Percentiles rank a stretch among this genome's conserved stretches.
Evolutionary conservation across 441 rosid species (phyloP).

Genomic region (Rhodomyrtus psidioides): DNA sequence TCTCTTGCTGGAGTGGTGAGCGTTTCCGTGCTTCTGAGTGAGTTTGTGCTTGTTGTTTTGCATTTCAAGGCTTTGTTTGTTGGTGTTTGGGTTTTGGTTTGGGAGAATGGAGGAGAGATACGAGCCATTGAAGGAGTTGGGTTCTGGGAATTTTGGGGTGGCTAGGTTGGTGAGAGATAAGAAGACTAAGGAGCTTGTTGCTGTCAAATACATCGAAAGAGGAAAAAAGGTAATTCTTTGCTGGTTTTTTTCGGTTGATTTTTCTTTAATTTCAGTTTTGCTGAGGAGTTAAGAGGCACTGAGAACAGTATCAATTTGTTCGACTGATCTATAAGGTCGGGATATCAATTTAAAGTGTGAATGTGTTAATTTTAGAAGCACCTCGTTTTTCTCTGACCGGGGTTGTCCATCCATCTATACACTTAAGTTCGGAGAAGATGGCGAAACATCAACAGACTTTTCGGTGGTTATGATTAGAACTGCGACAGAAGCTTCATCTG

Average conservation of each 20-base stretch:
- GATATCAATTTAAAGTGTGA: neutral
- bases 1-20: neutral
- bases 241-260: neutral
- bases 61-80: neutral
- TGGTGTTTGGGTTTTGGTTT: neutral
- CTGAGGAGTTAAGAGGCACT: neutral
- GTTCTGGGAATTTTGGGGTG: constrained; percentile 59
- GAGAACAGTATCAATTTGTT: neutral
- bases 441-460: neutral
- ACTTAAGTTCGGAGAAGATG: neutral
- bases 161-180: constrained; percentile 55
- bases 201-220: constrained; percentile 59
- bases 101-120: constrained; percentile 48
- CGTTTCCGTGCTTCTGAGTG: neutral
- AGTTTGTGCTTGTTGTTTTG: neutral
- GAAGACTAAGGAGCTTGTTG: constrained; percentile 54
- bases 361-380: neutral
- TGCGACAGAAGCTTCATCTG: neutral
- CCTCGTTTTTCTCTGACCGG: neutral
- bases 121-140: constrained; percentile 50
- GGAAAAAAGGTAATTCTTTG: constrained; percentile 39
- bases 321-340: neutral
- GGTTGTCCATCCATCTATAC: neutral
- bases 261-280: neutral
- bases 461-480: neutral